Evolutionary conservation across 2,329 filamentous ascomycete genomes (phyloP), one percentile per base, ranked within the genome.

Genomic region (Capronia epimyces): DNA sequence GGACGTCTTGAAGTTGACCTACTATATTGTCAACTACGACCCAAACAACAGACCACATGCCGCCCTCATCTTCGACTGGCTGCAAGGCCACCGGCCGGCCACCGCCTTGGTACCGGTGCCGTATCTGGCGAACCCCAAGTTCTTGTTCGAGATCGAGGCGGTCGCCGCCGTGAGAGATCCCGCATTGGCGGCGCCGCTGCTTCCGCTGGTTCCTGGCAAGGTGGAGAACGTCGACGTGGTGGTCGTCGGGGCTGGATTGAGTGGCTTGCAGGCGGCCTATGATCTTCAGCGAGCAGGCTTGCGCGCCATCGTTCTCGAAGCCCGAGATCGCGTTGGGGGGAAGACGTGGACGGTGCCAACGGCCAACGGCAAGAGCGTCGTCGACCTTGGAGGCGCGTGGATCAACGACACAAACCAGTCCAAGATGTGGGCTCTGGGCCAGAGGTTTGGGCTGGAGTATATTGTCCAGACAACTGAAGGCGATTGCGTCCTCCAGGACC

Each of bases 301-400:
- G 0, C 68, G 67, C 1, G 64, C 61, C 15, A 45, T 64, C 1
- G 63, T 74, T 9, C 60, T 74, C 0, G 71, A 74, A 46, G 71
- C 71, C 3, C 56, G 70, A 2, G 66, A 73, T 51, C 67, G 72
- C 2, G 69, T 74, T 0, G 71, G 71, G 3, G 72, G 71, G 1
- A 71, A 71, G 55, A 69, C 64, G 0, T 70, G 64, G 64, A 65
- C 53, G 6, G 53, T 60, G 6, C 54, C 59, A n/a, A 53, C 56
- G 10, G 49, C 56, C 7, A 57, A 59, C 8, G 53, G 56, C n/a
- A 62, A 63, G 13, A 6, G 57, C 56, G 53, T 60, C 21, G 67
- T 74, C 5, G 80, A 82, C 18, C 60, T 80, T 0, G 79, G 79
- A 2, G 80, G 77, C 0, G 77, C 76, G 0, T 83, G 79, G 80